A percentile compares a stretch with the other conserved stretches of the same genome.
Evolutionary conservation across 2,329 filamentous ascomycete genomes (phyloP).

Genomic region (Alternaria gaisen): DNA sequence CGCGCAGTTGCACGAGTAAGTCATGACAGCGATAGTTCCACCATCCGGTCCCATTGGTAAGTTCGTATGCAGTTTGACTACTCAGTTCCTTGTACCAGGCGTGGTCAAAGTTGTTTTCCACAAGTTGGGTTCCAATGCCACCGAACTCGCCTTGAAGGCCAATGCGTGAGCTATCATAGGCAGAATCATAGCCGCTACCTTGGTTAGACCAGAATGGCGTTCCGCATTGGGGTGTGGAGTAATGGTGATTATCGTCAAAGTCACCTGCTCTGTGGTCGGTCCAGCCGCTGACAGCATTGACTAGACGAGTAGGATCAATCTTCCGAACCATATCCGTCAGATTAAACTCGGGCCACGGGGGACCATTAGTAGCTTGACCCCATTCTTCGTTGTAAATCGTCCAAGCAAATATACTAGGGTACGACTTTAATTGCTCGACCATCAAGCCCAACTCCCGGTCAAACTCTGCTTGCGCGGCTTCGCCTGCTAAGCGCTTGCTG

Average conservation of each 20-base stretch:
- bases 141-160: slow-evolving; percentile 77
- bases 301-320: slow-evolving; percentile 70
- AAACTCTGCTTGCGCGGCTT: slow-evolving; percentile 69
- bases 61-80: slow-evolving; percentile 72
- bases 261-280: slow-evolving; percentile 73
- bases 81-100: slow-evolving; percentile 69
- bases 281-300: slow-evolving; percentile 73
- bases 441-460: slow-evolving; percentile 69
- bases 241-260: slow-evolving; percentile 74
- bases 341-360: slow-evolving; percentile 63
- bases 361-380: slow-evolving; percentile 64
- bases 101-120: slow-evolving; percentile 61
- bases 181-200: slow-evolving; percentile 62
- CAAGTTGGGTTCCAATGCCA: slow-evolving; percentile 71
- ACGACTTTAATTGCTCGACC: slow-evolving; percentile 69
- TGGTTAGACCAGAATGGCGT: slow-evolving; percentile 71
- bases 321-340: slow-evolving; percentile 64
- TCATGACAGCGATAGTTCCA: slow-evolving; percentile 73
- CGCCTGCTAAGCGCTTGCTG: slow-evolving; percentile 22
- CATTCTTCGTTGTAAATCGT: slow-evolving; percentile 78
- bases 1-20: slow-evolving; percentile 58
- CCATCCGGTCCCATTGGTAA: slow-evolving; percentile 64
- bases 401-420: slow-evolving; percentile 72
- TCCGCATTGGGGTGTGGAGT: slow-evolving; percentile 75
- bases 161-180: slow-evolving; percentile 64